A percentile compares a stretch with the other conserved stretches of the same genome.
These are phyloP conservation scores for Penstemon eatonii DNA, from an alignment of 257 asterid species.

Conservation along the genomic window DNA sequence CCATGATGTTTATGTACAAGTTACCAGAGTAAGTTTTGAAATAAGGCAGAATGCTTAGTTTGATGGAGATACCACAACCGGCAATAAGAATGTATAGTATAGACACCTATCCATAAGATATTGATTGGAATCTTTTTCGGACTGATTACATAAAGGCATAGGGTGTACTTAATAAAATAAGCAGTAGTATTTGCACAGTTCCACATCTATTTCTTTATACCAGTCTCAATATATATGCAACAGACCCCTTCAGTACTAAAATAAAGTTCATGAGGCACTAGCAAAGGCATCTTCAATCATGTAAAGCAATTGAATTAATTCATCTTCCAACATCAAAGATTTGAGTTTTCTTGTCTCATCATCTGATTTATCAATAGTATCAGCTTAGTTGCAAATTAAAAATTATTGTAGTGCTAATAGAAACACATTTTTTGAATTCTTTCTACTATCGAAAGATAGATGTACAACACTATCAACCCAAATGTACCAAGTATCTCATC, in stretches of 20 bases:
- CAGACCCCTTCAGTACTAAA: neutral
- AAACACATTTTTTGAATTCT: neutral
- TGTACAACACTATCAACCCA: neutral
- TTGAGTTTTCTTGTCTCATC: neutral
- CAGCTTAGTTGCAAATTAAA: neutral
- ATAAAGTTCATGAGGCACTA: constrained; percentile 1
- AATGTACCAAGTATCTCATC: constrained; percentile 1
- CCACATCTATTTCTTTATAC: neutral
- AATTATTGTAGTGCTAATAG: neutral
- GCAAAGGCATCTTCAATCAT: neutral
- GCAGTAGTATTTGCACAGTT: neutral
- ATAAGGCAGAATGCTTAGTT: neutral
- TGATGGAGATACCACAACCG: neutral
- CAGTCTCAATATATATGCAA: neutral
- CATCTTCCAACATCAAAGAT: neutral
- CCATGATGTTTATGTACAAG: constrained; percentile 1
- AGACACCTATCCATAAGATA: neutral
- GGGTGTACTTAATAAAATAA: neutral
- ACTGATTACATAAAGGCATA: neutral
- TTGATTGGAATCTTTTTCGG: neutral
- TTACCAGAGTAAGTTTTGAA: neutral
- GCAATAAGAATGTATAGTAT: neutral
- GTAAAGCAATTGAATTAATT: neutral
- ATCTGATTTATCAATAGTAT: neutral
- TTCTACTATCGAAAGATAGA: neutral